Conservation (phyloP, 805 yeast genomes). For the Wickerhamiella musiphila region DNA sequence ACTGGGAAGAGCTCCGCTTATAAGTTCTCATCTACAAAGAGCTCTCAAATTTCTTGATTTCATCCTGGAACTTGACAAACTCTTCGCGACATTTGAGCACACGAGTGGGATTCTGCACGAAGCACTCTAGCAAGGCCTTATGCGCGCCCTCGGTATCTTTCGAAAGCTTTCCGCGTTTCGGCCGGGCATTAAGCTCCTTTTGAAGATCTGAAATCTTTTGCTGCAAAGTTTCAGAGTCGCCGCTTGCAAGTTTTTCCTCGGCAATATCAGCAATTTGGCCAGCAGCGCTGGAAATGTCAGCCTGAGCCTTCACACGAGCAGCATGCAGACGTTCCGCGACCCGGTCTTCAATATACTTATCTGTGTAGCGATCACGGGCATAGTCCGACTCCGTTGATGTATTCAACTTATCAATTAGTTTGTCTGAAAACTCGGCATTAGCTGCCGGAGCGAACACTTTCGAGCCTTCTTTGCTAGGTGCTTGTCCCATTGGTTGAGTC, state of each 20-base stretch:
- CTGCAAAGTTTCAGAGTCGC: constrained; percentile 12
- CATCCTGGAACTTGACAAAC: constrained; percentile 16
- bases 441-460: constrained; percentile 21
- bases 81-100: constrained; percentile 21
- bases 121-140: constrained; percentile 18
- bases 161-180: constrained; percentile 17
- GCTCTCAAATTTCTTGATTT: constrained; percentile 4
- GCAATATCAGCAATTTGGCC: constrained; percentile 6
- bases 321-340: constrained; percentile 20
- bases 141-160: constrained; percentile 17
- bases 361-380: constrained; percentile 21
- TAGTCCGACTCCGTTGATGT: constrained; percentile 21
- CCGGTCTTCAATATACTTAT: constrained; percentile 21
- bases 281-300: constrained; percentile 13
- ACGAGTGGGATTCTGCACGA: constrained; percentile 16
- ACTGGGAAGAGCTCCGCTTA: too few species aligned
- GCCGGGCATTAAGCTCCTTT: constrained; percentile 18
- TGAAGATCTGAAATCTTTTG: constrained; percentile 18
- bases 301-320: constrained; percentile 18
- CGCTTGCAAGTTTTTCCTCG: constrained; percentile 10
- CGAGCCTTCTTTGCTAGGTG: constrained; percentile 12
- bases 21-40: too few species aligned
- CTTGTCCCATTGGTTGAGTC: constrained; percentile 17
- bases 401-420: constrained; percentile 19
- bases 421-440: constrained; percentile 20